phyloP scores from a whole-genome alignment of 805 yeast species.

The Ogataea pignaliae region DNA sequence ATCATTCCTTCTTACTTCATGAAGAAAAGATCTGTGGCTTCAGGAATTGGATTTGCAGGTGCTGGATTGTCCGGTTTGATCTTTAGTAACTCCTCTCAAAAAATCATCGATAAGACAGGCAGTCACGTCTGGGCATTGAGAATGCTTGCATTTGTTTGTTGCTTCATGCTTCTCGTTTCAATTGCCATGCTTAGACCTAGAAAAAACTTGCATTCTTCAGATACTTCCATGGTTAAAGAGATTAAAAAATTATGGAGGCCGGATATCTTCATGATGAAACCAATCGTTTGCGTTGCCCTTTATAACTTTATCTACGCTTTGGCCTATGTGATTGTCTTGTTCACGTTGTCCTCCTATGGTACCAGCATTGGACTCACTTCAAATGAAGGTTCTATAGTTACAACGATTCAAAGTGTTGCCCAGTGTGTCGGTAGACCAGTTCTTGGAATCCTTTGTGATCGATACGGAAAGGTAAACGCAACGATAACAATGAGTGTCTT shows the following conservation, averaged over 20 bases:
- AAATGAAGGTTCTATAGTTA: constrained; percentile 42
- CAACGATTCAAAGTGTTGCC: constrained; percentile 43
- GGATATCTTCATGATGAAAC: constrained; percentile 13
- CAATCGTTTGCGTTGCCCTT: constrained; percentile 20
- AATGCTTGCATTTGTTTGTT: constrained; percentile 34
- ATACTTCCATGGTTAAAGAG: constrained; percentile 18
- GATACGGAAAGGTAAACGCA: constrained; percentile 44
- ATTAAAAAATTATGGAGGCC: constrained; percentile 9
- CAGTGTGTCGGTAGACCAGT: constrained; percentile 49
- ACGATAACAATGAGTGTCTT: constrained; percentile 34
- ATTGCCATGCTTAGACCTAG: constrained; percentile 21
- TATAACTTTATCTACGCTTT: constrained; percentile 26
- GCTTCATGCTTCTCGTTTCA: constrained; percentile 17
- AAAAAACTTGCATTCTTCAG: constrained; percentile 17
- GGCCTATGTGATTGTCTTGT: constrained; percentile 35
- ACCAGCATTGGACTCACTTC: constrained; percentile 43
- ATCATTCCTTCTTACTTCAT: constrained; percentile 49
- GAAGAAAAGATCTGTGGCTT: constrained; percentile 39
- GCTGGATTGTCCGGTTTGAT: constrained; percentile 52
- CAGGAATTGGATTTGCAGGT: constrained; percentile 47
- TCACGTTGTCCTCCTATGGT: constrained; percentile 46
- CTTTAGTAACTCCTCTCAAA: constrained; percentile 39
- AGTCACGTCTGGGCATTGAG: constrained; percentile 45
- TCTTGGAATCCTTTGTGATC: constrained; percentile 44
- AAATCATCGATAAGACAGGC: constrained; percentile 37